phyloP scores from a whole-genome alignment of 2,329 filamentous ascomycete genomes.

The Epichloe bromicola region DNA sequence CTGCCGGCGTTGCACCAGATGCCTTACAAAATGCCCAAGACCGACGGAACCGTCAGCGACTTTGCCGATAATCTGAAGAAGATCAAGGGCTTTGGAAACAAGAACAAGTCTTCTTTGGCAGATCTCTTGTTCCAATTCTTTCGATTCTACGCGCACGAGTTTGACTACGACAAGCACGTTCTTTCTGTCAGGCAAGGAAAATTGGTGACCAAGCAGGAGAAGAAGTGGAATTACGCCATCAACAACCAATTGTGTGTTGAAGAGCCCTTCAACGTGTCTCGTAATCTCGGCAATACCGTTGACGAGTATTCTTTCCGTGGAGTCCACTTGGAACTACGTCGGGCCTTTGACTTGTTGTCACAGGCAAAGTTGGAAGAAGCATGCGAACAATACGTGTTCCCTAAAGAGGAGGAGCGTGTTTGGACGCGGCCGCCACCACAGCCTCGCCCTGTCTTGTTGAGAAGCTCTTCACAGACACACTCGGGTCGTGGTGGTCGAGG shows the following conservation, averaged over 20 bases:
- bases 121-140: constrained; percentile 93
- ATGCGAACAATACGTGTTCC: constrained; percentile 80
- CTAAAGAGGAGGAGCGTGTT: constrained; percentile 61
- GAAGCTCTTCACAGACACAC: constrained; percentile 49
- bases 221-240: constrained; percentile 69
- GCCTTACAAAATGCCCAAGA: constrained; percentile 31
- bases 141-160: constrained; percentile 83
- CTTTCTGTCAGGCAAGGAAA: constrained; percentile 76
- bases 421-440: constrained; percentile 44
- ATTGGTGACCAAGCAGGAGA: constrained; percentile 67
- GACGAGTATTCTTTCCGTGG: constrained; percentile 91
- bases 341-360: constrained; percentile 73
- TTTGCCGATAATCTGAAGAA: constrained; percentile 81
- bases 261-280: constrained; percentile 81
- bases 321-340: constrained; percentile 75
- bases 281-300: constrained; percentile 91
- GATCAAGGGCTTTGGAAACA: constrained; percentile 58
- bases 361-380: constrained; percentile 68
- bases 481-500: constrained; percentile 34
- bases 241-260: constrained; percentile 89
- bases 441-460: constrained; percentile 41
- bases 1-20: constrained; percentile 73
- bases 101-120: constrained; percentile 72
- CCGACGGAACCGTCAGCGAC: constrained; percentile 55
- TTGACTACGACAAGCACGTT: constrained; percentile 75